Base-by-base conservation (phyloP, 768 basidiomycete species). In the Russula dissimulans region DNA sequence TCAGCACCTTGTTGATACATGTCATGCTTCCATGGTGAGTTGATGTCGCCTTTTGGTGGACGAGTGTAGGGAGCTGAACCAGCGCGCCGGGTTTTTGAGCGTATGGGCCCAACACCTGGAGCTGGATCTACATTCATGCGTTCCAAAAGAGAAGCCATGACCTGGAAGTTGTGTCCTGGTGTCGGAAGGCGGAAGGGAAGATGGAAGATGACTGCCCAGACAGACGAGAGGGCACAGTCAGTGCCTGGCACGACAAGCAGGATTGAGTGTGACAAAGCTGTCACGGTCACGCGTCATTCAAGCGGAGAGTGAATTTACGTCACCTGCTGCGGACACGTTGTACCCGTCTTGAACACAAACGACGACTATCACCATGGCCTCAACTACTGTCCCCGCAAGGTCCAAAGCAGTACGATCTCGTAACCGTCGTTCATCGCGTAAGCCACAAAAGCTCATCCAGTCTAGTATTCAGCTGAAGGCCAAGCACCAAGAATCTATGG, bases 61-160 rank as follows among this genome's bases (percentile, higher is more conserved):
- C 63, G 63, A 15, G 63, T 46, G 26, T 66, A 66, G n/a, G 65
- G 65, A n/a, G 49, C 52, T 44, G 65, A 57, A 42, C 36, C 53
- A 29, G 58, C 46, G 53, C 65, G 65, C 46, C 59, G 48, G 17
- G 56, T 12, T 45, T 60, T 66, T 39, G 65, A 54, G 36, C 65
- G 65, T 22, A 56, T 53, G 18, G 65, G 65, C 12, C 65, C 65
- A 18, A 66, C 54, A 22, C 53, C 45, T 42, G 57, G 15, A 4
- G 47, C 11, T 4, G 54, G 29, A 29, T 65, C 63, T 11, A 66
- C 42, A 38, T 61, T 66, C 65, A 66, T 66, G 53, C 65, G 65
- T 36, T 66, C 63, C 22, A 66, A 41, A 39, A 66, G 65, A 51
- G 65, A 66, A 34, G 63, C 56, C 65, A 66, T 66, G 26, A 17